Evolutionary conservation across 139 green algal genomes (phyloP), one percentile per base, ranked within the genome.

Genomic region (Chlamydomonas incerta): DNA sequence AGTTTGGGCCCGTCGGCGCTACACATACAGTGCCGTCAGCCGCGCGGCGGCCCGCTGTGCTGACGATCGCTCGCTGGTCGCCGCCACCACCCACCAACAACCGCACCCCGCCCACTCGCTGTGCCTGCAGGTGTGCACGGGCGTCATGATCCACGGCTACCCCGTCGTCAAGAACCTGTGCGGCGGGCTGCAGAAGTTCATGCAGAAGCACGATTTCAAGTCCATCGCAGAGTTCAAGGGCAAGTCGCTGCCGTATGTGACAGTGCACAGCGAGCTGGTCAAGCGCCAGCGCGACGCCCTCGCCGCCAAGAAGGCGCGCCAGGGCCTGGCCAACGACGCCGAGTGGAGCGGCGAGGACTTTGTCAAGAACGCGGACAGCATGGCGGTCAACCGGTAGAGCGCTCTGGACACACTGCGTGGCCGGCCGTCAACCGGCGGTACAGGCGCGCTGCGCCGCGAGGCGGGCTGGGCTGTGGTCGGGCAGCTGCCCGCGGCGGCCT

Each of bases 111-210:
- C n/a, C n/a, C n/a, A n/a, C n/a, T n/a, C n/a, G n/a, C 50, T 10
- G 50, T 10, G 50, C 26, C 46, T 11, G 20, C 94, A 98, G 94
- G 97, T 99, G 70, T 99, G 97, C 94, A 99, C 97, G 4, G 97
- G 97, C 28, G 95, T 99, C 26, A 99, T 99, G 97, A 88, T 99
- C 73, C 96, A 99, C 86, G 97, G 97, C 29, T 99, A 99, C 89
- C 91, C 92, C 0, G 71, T 99, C 66, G 92, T 98, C 24, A 95
- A 98, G 85, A 93, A 93, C n/a, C 93, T 99, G 60, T 97, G 92
- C 70, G 97, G 91, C 17, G 97, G 92, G 15, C 93, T 99, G 83
- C 96, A 98, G 91, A 87, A 87, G 55, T 88, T 91, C 55, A 97
- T 97, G 95, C 41, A 72, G 21, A 89, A 97, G 90, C 97, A 99